phyloP scores from a whole-genome alignment of 805 yeast genomes.

The Hemisphaericaspora nanyangensis region DNA sequence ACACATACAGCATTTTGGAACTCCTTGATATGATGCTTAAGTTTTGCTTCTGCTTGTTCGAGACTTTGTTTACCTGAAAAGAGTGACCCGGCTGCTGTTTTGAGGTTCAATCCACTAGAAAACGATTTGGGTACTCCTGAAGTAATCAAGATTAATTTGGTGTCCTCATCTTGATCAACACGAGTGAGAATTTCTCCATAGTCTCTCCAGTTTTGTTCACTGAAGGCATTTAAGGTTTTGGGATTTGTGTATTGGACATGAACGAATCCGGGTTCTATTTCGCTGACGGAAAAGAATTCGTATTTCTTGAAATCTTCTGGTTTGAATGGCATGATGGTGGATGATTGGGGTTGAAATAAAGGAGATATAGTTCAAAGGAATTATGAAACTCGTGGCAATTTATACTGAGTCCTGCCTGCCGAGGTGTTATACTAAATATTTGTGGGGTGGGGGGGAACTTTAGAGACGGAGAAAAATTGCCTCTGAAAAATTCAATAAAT shows the following conservation, averaged over 20 bases:
- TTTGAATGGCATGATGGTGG: slow-evolving; percentile 15
- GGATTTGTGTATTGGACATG: slow-evolving; percentile 65
- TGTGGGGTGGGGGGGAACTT: neutral
- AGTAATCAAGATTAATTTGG: slow-evolving; percentile 52
- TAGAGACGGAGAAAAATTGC: neutral
- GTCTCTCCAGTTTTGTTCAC: slow-evolving; percentile 53
- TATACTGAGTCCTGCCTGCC: neutral
- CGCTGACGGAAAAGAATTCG: slow-evolving; percentile 35
- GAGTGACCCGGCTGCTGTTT: slow-evolving; percentile 18
- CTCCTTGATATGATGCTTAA: slow-evolving; percentile 36
- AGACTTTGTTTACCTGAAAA: neutral
- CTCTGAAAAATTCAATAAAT: neutral
- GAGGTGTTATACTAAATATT: neutral
- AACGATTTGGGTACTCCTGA: slow-evolving; percentile 55
- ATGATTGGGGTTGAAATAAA: neutral
- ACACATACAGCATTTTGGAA: slow-evolving; percentile 57
- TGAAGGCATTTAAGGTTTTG: slow-evolving; percentile 54
- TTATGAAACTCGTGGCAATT: neutral
- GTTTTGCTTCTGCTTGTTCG: slow-evolving; percentile 13
- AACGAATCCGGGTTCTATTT: slow-evolving; percentile 44
- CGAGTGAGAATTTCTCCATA: slow-evolving; percentile 44
- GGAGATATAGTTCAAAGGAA: neutral
- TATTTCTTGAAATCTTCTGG: slow-evolving; percentile 18
- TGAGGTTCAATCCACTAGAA: slow-evolving; percentile 64
- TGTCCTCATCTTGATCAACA: slow-evolving; percentile 42